These are phyloP conservation scores for Pisolithus sp. DNA, from an alignment of 768 basidiomycete genomes.

Conservation along the genomic window DNA sequence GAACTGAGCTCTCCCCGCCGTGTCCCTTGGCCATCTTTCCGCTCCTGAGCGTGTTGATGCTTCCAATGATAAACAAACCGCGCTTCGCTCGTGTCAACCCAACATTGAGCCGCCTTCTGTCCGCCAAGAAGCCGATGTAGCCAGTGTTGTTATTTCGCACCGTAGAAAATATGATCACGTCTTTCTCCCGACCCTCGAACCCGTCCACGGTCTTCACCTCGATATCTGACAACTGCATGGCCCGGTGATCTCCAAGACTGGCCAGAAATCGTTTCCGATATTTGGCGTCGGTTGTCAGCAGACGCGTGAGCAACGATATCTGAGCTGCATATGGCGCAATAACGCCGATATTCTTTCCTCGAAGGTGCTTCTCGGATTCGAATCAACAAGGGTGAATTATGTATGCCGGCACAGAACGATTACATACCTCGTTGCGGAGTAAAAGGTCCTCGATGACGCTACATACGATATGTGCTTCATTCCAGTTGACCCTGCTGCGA, in stretches of 20 bases:
- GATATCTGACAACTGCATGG: conserved; percentile 55
- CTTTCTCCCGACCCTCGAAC: conserved; percentile 91
- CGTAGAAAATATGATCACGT: conserved; percentile 87
- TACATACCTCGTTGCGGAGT: conserved; percentile 59
- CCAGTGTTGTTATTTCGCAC: conserved; percentile 77
- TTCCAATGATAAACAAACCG: conserved; percentile 79
- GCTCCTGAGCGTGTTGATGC: conserved; percentile 52
- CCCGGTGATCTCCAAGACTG: conserved; percentile 61
- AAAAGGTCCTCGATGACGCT: conserved; percentile 80
- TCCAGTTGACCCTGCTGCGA: conserved; percentile 69
- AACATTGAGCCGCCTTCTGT: conserved; percentile 81
- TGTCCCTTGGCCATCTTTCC: conserved; percentile 32
- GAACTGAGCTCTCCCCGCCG: conserved; percentile 9
- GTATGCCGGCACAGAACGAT: not conserved
- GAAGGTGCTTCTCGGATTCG: conserved; percentile 39
- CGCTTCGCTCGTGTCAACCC: conserved; percentile 85
- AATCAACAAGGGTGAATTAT: conserved; percentile 7
- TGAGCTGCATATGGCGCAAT: conserved; percentile 92
- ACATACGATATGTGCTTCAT: conserved; percentile 73
- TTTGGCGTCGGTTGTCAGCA: conserved; percentile 51
- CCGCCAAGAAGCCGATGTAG: conserved; percentile 84
- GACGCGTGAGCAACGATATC: conserved; percentile 63
- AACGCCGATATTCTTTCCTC: conserved; percentile 78
- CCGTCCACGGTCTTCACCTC: conserved; percentile 94
- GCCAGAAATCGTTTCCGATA: conserved; percentile 48